Evolutionary conservation across 163 green algal genomes (phyloP).

Genomic region (Chloromonas sp.): DNA sequence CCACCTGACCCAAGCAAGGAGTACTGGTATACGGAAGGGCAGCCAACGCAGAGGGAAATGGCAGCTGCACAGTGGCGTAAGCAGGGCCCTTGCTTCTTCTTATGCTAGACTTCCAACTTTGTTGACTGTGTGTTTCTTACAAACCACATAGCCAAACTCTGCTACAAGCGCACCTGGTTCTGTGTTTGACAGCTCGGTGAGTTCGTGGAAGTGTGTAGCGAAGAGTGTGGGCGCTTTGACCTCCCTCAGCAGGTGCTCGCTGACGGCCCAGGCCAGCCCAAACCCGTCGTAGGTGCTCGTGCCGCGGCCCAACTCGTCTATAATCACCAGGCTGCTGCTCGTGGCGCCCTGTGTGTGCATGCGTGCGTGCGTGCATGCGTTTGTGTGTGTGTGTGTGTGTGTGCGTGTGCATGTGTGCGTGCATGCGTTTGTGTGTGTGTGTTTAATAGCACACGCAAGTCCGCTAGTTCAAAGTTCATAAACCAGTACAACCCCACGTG

Average conservation of each 20-base stretch:
- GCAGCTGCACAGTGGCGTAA: too few species aligned
- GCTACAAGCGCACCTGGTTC: background rate
- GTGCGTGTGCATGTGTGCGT: background rate
- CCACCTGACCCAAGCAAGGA: too few species aligned
- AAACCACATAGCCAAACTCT: too few species aligned
- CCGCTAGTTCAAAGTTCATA: too few species aligned
- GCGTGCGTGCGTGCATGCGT: background rate
- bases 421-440: too few species aligned
- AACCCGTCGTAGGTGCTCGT: slow-evolving; percentile 90
- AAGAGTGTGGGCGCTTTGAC: slow-evolving; percentile 81
- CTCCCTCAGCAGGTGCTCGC: slow-evolving; percentile 77
- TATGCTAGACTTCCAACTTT: too few species aligned
- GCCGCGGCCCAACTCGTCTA: slow-evolving; percentile 93
- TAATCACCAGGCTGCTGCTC: slow-evolving; percentile 80
- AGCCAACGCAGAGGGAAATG: too few species aligned
- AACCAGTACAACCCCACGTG: too few species aligned
- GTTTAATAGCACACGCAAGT: too few species aligned
- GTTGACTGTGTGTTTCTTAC: too few species aligned
- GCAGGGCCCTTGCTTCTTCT: too few species aligned
- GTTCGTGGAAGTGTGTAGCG: slow-evolving; percentile 96
- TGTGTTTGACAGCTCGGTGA: slow-evolving; percentile 71
- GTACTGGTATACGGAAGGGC: too few species aligned
- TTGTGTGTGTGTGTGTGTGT: background rate
- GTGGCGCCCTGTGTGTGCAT: slow-evolving; percentile 72
- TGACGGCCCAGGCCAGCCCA: slow-evolving; percentile 92